Percentiles rank a stretch among this genome's conserved stretches.
phyloP scores from a whole-genome alignment of 2,329 filamentous ascomycete genomes.

The Pseudocercospora fijiensis region DNA sequence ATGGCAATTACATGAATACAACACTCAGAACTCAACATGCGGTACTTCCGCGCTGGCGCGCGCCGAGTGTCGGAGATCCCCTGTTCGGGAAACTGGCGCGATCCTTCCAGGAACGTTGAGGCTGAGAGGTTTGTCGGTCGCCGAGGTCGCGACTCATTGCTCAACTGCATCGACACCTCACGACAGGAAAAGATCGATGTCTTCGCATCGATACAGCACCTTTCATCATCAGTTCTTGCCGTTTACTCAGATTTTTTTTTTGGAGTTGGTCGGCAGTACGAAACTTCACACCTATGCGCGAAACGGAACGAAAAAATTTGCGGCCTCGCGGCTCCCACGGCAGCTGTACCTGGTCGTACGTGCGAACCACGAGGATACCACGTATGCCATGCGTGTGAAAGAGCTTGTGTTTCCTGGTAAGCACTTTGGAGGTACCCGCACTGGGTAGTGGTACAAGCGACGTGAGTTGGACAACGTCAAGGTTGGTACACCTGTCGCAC shows the following conservation, averaged over 20 bases:
- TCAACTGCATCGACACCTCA: not conserved
- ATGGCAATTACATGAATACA: constrained; percentile 4
- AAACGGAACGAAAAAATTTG: not conserved
- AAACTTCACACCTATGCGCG: not conserved
- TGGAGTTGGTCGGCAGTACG: not conserved
- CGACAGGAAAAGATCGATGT: not conserved
- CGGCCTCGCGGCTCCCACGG: not conserved
- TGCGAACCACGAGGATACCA: not conserved
- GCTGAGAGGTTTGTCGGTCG: not conserved
- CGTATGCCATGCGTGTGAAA: not conserved
- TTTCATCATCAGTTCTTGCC: not conserved
- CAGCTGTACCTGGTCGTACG: not conserved
- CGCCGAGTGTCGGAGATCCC: not conserved
- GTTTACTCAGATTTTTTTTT: not conserved
- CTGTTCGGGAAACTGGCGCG: not conserved
- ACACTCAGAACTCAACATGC: constrained; percentile 2
- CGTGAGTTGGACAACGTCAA: not conserved
- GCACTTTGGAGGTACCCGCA: not conserved
- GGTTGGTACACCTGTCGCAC: not conserved
- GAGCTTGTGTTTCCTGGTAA: not conserved
- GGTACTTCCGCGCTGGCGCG: not conserved
- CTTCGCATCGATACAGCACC: not conserved
- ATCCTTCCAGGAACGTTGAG: constrained; percentile 3
- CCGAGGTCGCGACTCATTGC: not conserved
- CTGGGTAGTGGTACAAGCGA: not conserved